Evolutionary conservation across 148 eudicot genomes (phyloP).

Genomic region (Agrostemma githago): DNA sequence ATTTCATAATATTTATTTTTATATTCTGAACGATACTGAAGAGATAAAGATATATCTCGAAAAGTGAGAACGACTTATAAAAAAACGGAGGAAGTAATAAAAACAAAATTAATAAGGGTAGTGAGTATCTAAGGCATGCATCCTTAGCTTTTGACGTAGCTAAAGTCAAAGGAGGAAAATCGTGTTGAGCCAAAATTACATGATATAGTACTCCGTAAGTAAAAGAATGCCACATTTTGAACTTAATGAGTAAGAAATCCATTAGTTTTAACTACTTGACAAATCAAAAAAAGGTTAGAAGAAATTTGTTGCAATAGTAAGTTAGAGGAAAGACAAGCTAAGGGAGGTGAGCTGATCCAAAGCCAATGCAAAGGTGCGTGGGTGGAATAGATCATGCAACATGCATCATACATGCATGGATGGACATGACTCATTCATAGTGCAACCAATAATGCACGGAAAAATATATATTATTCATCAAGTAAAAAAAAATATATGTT

Average conservation of each 20-base stretch:
- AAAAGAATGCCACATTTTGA: neutral
- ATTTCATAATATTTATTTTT: too few species aligned
- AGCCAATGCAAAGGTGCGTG: too few species aligned
- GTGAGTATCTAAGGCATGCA: neutral
- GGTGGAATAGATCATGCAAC: neutral
- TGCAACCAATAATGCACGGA: too few species aligned
- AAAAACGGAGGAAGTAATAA: too few species aligned
- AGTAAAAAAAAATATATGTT: too few species aligned
- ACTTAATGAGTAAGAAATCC: neutral
- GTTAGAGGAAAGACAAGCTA: neutral
- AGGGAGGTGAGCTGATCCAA: neutral
- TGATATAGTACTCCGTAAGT: neutral
- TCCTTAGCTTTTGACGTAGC: neutral
- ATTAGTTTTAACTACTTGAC: neutral
- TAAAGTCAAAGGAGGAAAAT: too few species aligned
- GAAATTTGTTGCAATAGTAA: neutral
- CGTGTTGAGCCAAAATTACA: neutral
- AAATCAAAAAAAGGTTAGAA: neutral
- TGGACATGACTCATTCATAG: neutral
- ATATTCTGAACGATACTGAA: too few species aligned
- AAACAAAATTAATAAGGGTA: neutral
- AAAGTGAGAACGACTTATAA: too few species aligned
- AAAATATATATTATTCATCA: too few species aligned
- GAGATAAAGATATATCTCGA: too few species aligned
- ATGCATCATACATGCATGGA: constrained; percentile 6